Evolutionary conservation across 2,329 filamentous ascomycete genomes (phyloP), one percentile per base, ranked within the genome.

Genomic region (Knoxdaviesia proteae): DNA sequence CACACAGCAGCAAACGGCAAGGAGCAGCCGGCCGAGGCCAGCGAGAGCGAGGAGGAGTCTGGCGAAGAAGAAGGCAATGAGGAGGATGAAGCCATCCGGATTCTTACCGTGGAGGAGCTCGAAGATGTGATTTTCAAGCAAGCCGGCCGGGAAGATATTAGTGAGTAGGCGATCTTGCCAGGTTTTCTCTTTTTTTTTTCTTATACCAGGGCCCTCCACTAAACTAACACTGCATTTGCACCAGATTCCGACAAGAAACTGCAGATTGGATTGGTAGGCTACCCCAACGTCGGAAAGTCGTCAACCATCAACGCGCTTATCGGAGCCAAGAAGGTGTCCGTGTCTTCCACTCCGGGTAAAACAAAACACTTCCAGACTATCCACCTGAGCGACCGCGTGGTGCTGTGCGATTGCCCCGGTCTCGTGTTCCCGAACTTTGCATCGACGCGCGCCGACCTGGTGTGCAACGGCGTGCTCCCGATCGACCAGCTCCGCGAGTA

Each of bases 351-450:
- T 1, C 90, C 90, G 4, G 90, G 90, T 57, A 98, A 98, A 65
- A 98, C 90, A 9, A 98, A 98, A 65, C 90, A 98, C 55, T 98
- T 98, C 65, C 90, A 98, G 60, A 98, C 90, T 1, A 90, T 98
- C 46, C 87, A 94, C 56, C 74, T 98, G 33, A 90, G 82, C 46
- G 81, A 90, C 1, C 75, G 77, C 46, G 84, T 98, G 48, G 72
- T 96, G 39, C 73, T 98, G 6, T 96, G 90, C 61, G 90, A 98
- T 76, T 98, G 90, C 56, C 90, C 90, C 7, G 90, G 90, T 78
- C 77, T 98, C 20, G 92, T 98, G 1, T 96, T 98, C 59, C 87
- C 90, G 52, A 96, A 96, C 62, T 98, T 96, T 52, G 88, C 90
- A 45, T 87, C 79, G 39, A 96, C 87, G 39, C 96, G 96, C 61